Base-by-base conservation (phyloP, 2,329 filamentous ascomycete species). In the Penicillium sp. region DNA sequence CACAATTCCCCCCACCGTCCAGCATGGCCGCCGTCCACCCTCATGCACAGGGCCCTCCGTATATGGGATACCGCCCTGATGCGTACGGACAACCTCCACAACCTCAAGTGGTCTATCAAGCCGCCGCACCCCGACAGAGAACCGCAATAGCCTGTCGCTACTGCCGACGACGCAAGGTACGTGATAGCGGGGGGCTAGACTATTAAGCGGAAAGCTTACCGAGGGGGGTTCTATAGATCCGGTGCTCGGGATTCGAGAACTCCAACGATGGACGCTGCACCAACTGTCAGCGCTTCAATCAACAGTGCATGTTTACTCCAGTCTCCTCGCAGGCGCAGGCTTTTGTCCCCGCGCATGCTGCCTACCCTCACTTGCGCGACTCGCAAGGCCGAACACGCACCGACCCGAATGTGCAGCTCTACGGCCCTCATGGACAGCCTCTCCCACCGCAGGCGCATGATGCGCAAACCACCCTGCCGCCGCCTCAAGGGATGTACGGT, bases 291-390 rank as follows among this genome's bases (percentile, higher is more conserved):
- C 79, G 86, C 44, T 90, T 89, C 74, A 86, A 86, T 59, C 86
- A 89, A 71, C 85, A 88, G 67, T 90, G 87, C 73, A 84, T 90
- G 71, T 90, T 90, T 71, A 89, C 86, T 1, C 86, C 87, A 2
- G 86, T 90, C 23, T 88, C 85, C 3, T 86, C 85, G 10, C 86
- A 89, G 72, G 84, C 85, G 8, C 86, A 88, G 69, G 86, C 87
- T 10, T 89, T 89, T 65, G 86, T 89, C 31, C 86, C 86, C 7
- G 86, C 85, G 9, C 85, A 88, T 67, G 85, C 86, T 6, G 83
- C 85, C 52, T 88, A 81, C 57, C 80, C 81, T 15, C 74, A 79
- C 62, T 67, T 82, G 65, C 75, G 79, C 51, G 77, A 77, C 58
- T 50, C 56, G 29, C 67, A 67, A 52, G 63, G 54, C 33, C 67